A percentile compares a stretch with the other conserved stretches of the same genome.
phyloP scores from a whole-genome alignment of 805 yeast species.

The Metschnikowia kofuensis region DNA sequence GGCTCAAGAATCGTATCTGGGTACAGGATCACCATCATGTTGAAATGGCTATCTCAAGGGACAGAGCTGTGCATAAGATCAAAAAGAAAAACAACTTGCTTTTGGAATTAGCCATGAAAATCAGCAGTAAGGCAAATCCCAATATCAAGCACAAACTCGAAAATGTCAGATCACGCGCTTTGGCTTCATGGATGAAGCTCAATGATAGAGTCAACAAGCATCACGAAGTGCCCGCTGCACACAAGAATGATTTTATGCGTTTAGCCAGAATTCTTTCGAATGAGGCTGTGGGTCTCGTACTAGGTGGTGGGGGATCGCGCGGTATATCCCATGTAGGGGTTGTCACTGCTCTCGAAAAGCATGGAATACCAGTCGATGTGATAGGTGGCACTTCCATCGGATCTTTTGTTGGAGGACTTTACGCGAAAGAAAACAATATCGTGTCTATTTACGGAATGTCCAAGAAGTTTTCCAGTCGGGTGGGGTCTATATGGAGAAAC shows the following conservation, averaged over 20 bases:
- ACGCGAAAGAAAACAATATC: slow-evolving; percentile 87
- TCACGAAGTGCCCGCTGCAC: slow-evolving; percentile 18
- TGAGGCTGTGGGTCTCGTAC: slow-evolving; percentile 87
- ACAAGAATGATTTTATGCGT: slow-evolving; percentile 74
- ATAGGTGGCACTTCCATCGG: slow-evolving; percentile 98
- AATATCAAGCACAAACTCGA: slow-evolving; percentile 32
- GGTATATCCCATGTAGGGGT: slow-evolving; percentile 93
- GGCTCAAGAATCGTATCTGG: slow-evolving; percentile 89
- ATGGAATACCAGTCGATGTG: slow-evolving; percentile 89
- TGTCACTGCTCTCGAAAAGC: slow-evolving; percentile 83
- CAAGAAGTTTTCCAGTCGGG: slow-evolving; percentile 78
- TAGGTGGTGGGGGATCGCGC: slow-evolving; percentile 98
- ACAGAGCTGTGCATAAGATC: slow-evolving; percentile 15
- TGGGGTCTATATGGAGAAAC: slow-evolving; percentile 84
- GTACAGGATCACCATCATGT: slow-evolving; percentile 91
- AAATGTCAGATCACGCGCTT: slow-evolving; percentile 29
- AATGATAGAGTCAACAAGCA: slow-evolving; percentile 21
- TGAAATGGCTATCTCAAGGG: slow-evolving; percentile 52
- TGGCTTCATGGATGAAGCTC: slow-evolving; percentile 26
- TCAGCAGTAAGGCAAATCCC: slow-evolving; percentile 33
- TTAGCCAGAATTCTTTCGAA: slow-evolving; percentile 88
- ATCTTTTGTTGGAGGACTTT: slow-evolving; percentile 90
- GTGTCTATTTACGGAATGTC: slow-evolving; percentile 90
- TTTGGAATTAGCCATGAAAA: slow-evolving; percentile 35
- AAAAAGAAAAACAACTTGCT: slow-evolving; percentile 25